Base-by-base conservation (phyloP, 2,329 filamentous ascomycete genomes). In the Sphaerulina musiva region DNA sequence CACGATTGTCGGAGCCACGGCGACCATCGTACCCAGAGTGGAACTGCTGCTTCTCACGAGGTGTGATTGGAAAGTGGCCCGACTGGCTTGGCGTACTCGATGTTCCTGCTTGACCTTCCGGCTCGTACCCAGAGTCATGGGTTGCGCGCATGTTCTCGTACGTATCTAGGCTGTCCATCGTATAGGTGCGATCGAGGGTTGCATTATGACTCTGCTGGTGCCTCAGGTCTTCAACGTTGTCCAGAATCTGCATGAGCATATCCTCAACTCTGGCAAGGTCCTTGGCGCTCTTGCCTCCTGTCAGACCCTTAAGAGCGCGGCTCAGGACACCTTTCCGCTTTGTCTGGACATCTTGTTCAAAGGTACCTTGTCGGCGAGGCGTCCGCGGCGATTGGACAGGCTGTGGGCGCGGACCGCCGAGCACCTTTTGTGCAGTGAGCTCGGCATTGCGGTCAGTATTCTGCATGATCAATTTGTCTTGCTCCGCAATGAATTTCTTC, bases 271-370 rank as follows among this genome's bases (percentile, higher is more conserved):
- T 64, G 8, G 66, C 62, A 32, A 69, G 60, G 56, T 98, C 93
- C 64, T 87, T 92, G 6, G 86, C 84, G 48, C 89, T 92, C 74
- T 93, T 95, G 67, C 86, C 81, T 63, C 89, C 89, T 11, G 66
- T 69, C 47, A 98, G 77, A 2, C 91, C 91, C 69, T 95, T 92
- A 47, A 98, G 77, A n/a, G 93, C 93, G 59, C 92, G 84, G 65
- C 86, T 87, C 74, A 97, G 93, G n/a, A 98, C 81, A 67, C 89
- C 95, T 72, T 89, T 87, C 68, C 89, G 90, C 80, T 96, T 96
- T 43, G 80, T 78, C 20, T 85, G 78, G 40, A 78, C 65, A 44
- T 85, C 81, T 32, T 82, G 80, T 5, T 74, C 72, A 14, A 81
- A 79, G 7, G 80, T 77, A 10, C 73, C 69, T 7, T 69, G 68